Evolutionary conservation across 805 yeast genomes (phyloP), one percentile per base, ranked within the genome.

Genomic region (Candida insectorum): DNA sequence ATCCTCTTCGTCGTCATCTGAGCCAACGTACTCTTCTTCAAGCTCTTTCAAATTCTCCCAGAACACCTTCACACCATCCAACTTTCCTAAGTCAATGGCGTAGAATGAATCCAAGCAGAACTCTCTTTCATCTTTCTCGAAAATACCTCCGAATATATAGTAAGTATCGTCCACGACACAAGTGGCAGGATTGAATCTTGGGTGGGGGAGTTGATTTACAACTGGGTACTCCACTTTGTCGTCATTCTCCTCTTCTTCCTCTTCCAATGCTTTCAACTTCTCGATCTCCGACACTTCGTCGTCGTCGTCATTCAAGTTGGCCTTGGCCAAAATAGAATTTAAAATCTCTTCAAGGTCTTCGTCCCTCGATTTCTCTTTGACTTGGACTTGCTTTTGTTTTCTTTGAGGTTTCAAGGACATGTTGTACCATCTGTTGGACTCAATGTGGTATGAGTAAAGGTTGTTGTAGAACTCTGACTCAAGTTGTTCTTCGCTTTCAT

Each of bases 401-500:
- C 81, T 75, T 20, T 69, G 65, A 3, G 82, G 71, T 48, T 87
- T 75, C 44, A 89, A 56, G 9, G 75, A 60, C 47, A 88, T 57
- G 5, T 82, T 73, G 50, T 76, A 85, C 97, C 98, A 91, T 54
- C 96, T 75, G 58, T 91, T 91, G 12, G 79, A 69, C 48, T 87
- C 96, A 12, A 81, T 68, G 43, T 88, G 95, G 55, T 85, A 91
- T 2, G 94, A 81, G 49, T 77, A 78, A 31, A 91, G 58, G 40
- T 80, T 79, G 55, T 89, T 88, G 62, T 75, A 91, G 56, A 89
- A 91, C 30, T 75, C 77, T 1, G 96, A 86, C 28, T 84, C 91
- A 40, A 91, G 62, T 34, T 84, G 76, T 59, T 93, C 97, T 56
- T 91, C 97, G 10, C 96, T 91, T 59, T 91, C 98, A 47, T 89